Conservation (phyloP, 257 asterid genomes). For the Datura wrightii region DNA sequence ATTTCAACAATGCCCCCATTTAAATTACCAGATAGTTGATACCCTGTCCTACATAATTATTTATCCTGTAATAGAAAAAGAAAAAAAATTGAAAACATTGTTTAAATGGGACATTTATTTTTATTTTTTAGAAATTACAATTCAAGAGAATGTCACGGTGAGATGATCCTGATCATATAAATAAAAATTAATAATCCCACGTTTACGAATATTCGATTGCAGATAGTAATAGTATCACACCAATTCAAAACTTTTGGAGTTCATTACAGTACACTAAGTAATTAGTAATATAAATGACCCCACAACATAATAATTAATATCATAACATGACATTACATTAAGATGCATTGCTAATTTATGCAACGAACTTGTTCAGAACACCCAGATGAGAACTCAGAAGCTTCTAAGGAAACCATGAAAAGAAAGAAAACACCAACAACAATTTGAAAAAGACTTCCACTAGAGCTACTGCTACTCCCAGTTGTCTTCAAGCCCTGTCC, state of each 20-base stretch:
- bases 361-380: conserved; percentile 11
- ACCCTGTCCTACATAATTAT: too few relatives aligned
- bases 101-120: too few relatives aligned
- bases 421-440: conserved; percentile 24
- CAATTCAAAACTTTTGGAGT: too few relatives aligned
- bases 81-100: too few relatives aligned
- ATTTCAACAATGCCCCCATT: too few relatives aligned
- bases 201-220: neutral
- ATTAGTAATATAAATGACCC: neutral
- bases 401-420: too few relatives aligned
- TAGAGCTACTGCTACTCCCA: conserved; percentile 42
- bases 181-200: neutral
- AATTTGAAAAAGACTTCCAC: conserved; percentile 37
- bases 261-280: neutral
- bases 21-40: too few relatives aligned
- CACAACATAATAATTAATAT: neutral
- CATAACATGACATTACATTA: neutral
- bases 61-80: too few relatives aligned
- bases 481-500: conserved; percentile 60
- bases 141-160: too few relatives aligned
- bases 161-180: neutral
- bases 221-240: neutral
- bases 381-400: neutral
- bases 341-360: neutral
- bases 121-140: too few relatives aligned